These are phyloP conservation scores for maize (Zea mays) DNA, from an alignment of 176 grass and related monocot species.

Conservation along the genomic window Zm-B73-REFERENCE-NAM-5.0 NC_050103.1:120658501-120659000, in stretches of 20 bases:
- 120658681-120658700: neutral
- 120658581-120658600: neutral
- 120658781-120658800: neutral
- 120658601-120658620: neutral
- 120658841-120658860: neutral
- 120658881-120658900: neutral
- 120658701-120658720: neutral
- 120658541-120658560: neutral
- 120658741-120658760: neutral
- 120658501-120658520: neutral
- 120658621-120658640: neutral
- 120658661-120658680: neutral
- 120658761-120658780: neutral
- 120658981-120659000: no score
- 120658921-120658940: neutral
- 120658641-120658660: neutral
- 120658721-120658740: neutral
- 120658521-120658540: neutral
- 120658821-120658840: neutral
- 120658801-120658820: neutral
- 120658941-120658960: no score
- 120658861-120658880: neutral
- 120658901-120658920: neutral
- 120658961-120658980: neutral
- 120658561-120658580: neutral